Evolutionary conservation across 164 flowering plant genomes (phyloP), one percentile per base, ranked within the genome.

Genomic region (Saururus chinensis): DNA sequence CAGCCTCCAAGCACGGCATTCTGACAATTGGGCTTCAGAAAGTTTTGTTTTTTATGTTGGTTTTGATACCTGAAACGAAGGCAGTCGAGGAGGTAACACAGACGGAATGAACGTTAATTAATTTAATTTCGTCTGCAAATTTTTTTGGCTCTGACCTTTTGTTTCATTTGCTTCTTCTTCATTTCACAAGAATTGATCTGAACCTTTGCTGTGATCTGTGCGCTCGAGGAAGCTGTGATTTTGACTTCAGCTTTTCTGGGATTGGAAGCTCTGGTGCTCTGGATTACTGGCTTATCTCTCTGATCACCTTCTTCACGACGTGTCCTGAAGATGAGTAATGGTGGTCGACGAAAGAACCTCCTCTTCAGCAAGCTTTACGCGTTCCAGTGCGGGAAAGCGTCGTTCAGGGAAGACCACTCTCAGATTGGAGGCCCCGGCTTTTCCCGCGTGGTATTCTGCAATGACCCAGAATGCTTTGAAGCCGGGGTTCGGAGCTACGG

Each of bases 391-490:
- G 88, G 85, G 49, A 81, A 59, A 63, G 73, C 82, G 8, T 80
- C 84, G 8, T 75, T 77, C 60, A 75, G 60, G 42, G 82, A 70
- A 19, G 88, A 84, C 37, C 89, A 80, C 41, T 79, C 84, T 1
- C 74, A 76, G 66, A 81, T 86, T 60, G 92, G 92, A 53, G 84
- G 86, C 7, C 90, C 87, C 17, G 96, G 96, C 3, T 89, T 89
- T 70, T 84, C 92, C 3, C 75, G 92, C 67, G 75, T 81, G 1
- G 92, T 86, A 11, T 75, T 61, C 62, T 84, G 87, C 71, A 86
- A 86, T 59, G 87, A 84, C 51, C 81, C 90, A 4, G 81, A 81
- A 0, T 41, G 80, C 17, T 12, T 45, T 54, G 88, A 84, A 56
- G 82, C 87, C 4, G 62, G 61, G 60, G 14, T 65, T 4, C 69